Percentiles rank a stretch among this genome's conserved stretches.
Evolutionary conservation across 2,329 filamentous ascomycete genomes (phyloP).

Genomic region (Cryphonectria parasitica): DNA sequence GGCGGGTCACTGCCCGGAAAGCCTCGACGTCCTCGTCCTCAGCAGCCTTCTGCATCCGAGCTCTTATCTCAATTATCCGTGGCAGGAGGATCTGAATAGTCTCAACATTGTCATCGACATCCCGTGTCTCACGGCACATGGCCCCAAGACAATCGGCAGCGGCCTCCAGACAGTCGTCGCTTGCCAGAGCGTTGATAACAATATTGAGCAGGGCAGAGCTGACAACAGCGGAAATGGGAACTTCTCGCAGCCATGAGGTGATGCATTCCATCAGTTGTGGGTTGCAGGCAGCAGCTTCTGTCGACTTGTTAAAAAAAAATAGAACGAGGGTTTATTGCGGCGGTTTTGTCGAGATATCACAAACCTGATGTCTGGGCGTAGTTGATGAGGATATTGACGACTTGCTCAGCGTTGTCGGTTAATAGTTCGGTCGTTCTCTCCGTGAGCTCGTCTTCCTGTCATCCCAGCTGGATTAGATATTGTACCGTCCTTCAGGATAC

Average conservation of each 20-base stretch:
- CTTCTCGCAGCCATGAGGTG: constrained; percentile 94
- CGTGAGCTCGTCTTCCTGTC: constrained; percentile 92
- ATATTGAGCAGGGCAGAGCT: constrained; percentile 83
- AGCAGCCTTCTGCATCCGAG: constrained; percentile 75
- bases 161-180: constrained; percentile 79
- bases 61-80: constrained; percentile 73
- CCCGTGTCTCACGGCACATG: constrained; percentile 87
- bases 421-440: constrained; percentile 86
- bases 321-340: constrained; percentile 7
- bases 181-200: constrained; percentile 75
- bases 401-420: constrained; percentile 86
- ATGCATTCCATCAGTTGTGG: constrained; percentile 93
- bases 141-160: constrained; percentile 92
- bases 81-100: constrained; percentile 85
- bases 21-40: constrained; percentile 82
- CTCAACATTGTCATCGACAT: constrained; percentile 87
- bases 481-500: constrained; percentile 42
- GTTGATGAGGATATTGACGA: constrained; percentile 83
- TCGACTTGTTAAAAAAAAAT: constrained; percentile 32
- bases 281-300: constrained; percentile 79
- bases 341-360: constrained; percentile 35
- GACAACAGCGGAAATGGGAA: constrained; percentile 81
- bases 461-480: constrained; percentile 50
- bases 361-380: constrained; percentile 91
- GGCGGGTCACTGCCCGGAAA: constrained; percentile 84